Evolutionary conservation across 768 basidiomycete species (phyloP).

Genomic region (Pulveroboletus sp.): DNA sequence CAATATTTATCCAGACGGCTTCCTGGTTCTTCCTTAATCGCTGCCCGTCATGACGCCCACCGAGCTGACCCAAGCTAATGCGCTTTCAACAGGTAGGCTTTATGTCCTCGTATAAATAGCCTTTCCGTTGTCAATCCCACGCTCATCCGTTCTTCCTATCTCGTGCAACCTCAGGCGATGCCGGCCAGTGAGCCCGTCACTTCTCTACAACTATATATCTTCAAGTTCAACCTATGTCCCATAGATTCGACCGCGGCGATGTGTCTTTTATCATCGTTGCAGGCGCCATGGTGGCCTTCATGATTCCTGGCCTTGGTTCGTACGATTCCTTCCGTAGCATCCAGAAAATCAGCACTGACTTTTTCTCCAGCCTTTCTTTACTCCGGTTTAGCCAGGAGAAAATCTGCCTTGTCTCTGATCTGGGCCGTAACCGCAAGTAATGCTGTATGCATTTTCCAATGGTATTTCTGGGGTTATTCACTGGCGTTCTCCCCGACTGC

Average conservation of each 20-base stretch:
- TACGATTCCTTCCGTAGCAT: constrained; percentile 1
- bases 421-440: constrained; percentile 75
- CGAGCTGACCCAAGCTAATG: background rate
- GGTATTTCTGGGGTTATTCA: constrained; percentile 83
- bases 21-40: background rate
- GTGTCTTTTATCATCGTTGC: constrained; percentile 66
- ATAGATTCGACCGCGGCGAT: constrained; percentile 70
- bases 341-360: background rate
- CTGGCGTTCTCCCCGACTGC: constrained; percentile 80
- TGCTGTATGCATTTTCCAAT: constrained; percentile 75
- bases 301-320: constrained; percentile 73
- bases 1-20: background rate
- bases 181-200: constrained; percentile 25
- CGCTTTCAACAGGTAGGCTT: constrained; percentile 15
- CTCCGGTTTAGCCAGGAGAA: constrained; percentile 68
- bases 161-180: constrained; percentile 17
- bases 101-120: background rate
- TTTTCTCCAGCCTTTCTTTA: constrained; percentile 59
- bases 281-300: constrained; percentile 71
- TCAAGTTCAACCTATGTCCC: constrained; percentile 2
- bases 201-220: background rate
- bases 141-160: constrained; percentile 8
- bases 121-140: constrained; percentile 1
- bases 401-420: constrained; percentile 68
- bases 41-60: constrained; percentile 10